Conservation (phyloP, 179 eudicot genomes). For the Monotropa hypopitys region DNA sequence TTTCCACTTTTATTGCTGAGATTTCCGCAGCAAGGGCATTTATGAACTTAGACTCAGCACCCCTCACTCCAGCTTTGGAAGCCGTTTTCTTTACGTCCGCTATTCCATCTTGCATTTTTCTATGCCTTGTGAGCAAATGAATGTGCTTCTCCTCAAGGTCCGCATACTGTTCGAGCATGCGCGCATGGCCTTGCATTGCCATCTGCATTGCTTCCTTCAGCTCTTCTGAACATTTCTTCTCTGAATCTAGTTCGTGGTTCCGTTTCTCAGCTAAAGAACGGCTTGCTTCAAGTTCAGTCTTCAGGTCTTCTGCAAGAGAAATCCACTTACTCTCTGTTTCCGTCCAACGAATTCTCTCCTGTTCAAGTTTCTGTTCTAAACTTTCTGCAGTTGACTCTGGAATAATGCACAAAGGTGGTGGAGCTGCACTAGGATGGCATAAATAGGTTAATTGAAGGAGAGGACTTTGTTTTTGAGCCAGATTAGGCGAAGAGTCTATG, state of each 20-base stretch:
- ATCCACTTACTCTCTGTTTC: constrained; percentile 85
- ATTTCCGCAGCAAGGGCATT: constrained; percentile 83
- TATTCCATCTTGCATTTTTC: constrained; percentile 72
- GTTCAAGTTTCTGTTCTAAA: constrained; percentile 47
- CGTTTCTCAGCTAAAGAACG: constrained; percentile 41
- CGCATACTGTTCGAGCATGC: constrained; percentile 94
- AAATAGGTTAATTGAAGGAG: constrained; percentile 49
- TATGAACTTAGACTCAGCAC: constrained; percentile 81
- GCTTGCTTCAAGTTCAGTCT: constrained; percentile 57
- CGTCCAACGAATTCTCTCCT: constrained; percentile 58
- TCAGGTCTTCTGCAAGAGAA: constrained; percentile 70
- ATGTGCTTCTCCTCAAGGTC: constrained; percentile 88
- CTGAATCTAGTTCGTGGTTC: constrained; percentile 56
- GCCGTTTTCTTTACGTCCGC: constrained; percentile 89
- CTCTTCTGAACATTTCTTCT: constrained; percentile 79
- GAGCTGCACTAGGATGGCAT: constrained; percentile 28
- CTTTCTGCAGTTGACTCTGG: constrained; percentile 37
- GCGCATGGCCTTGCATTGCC: constrained; percentile 95
- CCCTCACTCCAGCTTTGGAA: constrained; percentile 67
- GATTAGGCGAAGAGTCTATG: constrained; percentile 47
- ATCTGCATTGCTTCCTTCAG: constrained; percentile 84
- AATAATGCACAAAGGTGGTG: constrained; percentile 27
- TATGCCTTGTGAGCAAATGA: constrained; percentile 64
- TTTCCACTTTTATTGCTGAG: constrained; percentile 73
- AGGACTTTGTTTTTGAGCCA: constrained; percentile 28